Percentiles rank a stretch among this genome's conserved stretches.
phyloP scores from a whole-genome alignment of 495 filamentous ascomycete species.

The Aspergillus diversus region DNA sequence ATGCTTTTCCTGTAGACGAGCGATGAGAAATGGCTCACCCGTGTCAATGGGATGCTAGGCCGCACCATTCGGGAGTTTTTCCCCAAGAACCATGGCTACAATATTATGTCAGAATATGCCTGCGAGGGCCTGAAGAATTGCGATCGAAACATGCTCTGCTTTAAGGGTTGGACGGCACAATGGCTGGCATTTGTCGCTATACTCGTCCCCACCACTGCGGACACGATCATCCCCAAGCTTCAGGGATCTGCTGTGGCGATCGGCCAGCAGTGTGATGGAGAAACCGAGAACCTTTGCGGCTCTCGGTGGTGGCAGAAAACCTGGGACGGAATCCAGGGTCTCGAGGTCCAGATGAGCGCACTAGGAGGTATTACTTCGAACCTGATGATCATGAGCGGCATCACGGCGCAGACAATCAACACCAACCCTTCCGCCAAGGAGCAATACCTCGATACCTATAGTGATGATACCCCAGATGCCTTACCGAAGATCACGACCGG shows the following conservation, averaged over 20 bases:
- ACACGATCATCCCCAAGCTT: conserved; percentile 63
- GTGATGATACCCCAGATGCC: conserved; percentile 27
- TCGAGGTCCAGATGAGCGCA: conserved; percentile 52
- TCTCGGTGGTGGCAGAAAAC: conserved; percentile 64
- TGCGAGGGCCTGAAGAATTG: conserved; percentile 66
- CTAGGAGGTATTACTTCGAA: conserved; percentile 56
- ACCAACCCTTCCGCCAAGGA: conserved; percentile 26
- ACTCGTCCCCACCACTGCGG: conserved; percentile 57
- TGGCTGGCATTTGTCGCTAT: conserved; percentile 75
- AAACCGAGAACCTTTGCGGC: conserved; percentile 64
- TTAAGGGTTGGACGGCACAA: conserved; percentile 75
- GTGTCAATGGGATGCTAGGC: conserved; percentile 56
- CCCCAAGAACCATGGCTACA: conserved; percentile 43
- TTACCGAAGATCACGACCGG: conserved; percentile 46
- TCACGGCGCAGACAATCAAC: conserved; percentile 21
- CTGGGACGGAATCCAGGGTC: conserved; percentile 65
- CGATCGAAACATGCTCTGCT: conserved; percentile 70
- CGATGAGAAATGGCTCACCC: conserved; percentile 53
- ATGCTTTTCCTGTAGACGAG: conserved; percentile 47
- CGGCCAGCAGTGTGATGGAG: conserved; percentile 62
- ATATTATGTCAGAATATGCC: conserved; percentile 67
- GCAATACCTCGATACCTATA: conserved; percentile 29
- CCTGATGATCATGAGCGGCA: conserved; percentile 21
- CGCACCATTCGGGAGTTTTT: conserved; percentile 58
- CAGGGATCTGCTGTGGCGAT: conserved; percentile 65